These are phyloP conservation scores for Cadophora gregata DNA, from an alignment of 2,329 filamentous ascomycete species.

Conservation along the genomic window DNA sequence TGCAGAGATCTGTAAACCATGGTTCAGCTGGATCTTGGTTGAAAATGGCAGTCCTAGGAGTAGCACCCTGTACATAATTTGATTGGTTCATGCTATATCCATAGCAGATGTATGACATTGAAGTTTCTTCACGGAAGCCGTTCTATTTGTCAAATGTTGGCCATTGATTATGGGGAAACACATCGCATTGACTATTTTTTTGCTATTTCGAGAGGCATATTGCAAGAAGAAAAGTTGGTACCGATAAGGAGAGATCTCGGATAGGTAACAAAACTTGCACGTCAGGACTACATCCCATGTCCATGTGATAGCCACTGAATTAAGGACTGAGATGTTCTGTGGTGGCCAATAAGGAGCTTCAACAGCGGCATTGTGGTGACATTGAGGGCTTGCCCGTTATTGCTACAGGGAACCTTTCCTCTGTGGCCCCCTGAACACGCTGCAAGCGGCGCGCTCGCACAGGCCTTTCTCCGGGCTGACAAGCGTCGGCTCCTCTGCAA, in stretches of 20 bases:
- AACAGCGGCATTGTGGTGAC: constrained; percentile 6
- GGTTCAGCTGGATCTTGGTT: constrained; percentile 1
- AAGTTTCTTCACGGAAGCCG: neutral
- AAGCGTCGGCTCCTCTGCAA: constrained; percentile 1
- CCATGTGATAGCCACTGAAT: constrained; percentile 4
- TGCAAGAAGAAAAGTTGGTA: neutral
- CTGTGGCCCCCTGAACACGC: constrained; percentile 9
- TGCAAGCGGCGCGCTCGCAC: neutral
- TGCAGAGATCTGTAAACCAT: neutral
- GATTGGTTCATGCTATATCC: neutral
- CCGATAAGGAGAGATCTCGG: neutral
- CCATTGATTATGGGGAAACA: neutral
- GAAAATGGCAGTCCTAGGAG: constrained; percentile 7
- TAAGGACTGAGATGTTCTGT: neutral
- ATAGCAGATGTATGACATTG: constrained; percentile 13
- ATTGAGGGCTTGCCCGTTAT: constrained; percentile 8
- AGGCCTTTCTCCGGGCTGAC: neutral
- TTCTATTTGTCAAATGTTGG: neutral
- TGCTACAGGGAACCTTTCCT: neutral
- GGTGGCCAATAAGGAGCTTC: neutral
- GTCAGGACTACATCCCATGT: constrained; percentile 4
- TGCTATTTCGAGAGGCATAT: constrained; percentile 4
- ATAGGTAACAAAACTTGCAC: constrained; percentile 6
- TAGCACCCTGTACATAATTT: constrained; percentile 11
- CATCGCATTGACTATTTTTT: constrained; percentile 6